Percentiles rank a stretch among this genome's conserved stretches.
These are phyloP conservation scores for Hymenoscyphus fraxineus DNA, from an alignment of 2,329 filamentous ascomycete genomes.

Conservation along the genomic window DNA sequence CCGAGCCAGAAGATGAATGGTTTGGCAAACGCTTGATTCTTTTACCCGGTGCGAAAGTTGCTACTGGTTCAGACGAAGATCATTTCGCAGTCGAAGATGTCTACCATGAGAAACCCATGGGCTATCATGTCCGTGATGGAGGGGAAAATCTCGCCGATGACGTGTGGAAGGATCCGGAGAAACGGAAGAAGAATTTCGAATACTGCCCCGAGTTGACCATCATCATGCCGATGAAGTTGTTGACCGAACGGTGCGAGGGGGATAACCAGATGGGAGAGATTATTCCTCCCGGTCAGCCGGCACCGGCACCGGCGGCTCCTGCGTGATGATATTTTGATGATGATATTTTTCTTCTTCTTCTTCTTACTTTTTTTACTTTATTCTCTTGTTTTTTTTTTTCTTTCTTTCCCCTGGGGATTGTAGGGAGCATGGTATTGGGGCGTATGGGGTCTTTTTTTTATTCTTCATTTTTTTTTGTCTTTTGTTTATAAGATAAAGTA, in stretches of 20 bases:
- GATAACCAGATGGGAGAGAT: constrained; percentile 30
- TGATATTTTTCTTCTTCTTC: too few species aligned
- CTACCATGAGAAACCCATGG: constrained; percentile 49
- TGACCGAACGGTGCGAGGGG: constrained; percentile 43
- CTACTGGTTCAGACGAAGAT: constrained; percentile 37
- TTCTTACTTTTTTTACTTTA: too few species aligned
- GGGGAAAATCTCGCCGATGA: constrained; percentile 40
- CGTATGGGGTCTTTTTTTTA: too few species aligned
- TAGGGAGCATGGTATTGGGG: too few species aligned
- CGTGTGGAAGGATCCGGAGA: constrained; percentile 45
- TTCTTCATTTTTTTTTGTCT: too few species aligned
- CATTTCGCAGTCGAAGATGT: constrained; percentile 49
- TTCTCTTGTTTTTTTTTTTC: too few species aligned
- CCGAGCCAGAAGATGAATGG: constrained; percentile 53
- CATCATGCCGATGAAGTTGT: constrained; percentile 55
- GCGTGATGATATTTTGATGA: too few species aligned
- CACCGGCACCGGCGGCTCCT: neutral
- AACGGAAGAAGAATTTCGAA: constrained; percentile 47
- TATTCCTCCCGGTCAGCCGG: neutral
- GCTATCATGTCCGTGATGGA: constrained; percentile 48
- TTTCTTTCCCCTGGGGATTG: too few species aligned
- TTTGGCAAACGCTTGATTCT: constrained; percentile 47
- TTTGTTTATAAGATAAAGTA: too few species aligned
- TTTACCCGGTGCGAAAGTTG: constrained; percentile 47
- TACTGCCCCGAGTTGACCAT: constrained; percentile 56